Conservation (phyloP, 192 early-diverging fungal genomes). For the Cladochytrium replicatum region DNA sequence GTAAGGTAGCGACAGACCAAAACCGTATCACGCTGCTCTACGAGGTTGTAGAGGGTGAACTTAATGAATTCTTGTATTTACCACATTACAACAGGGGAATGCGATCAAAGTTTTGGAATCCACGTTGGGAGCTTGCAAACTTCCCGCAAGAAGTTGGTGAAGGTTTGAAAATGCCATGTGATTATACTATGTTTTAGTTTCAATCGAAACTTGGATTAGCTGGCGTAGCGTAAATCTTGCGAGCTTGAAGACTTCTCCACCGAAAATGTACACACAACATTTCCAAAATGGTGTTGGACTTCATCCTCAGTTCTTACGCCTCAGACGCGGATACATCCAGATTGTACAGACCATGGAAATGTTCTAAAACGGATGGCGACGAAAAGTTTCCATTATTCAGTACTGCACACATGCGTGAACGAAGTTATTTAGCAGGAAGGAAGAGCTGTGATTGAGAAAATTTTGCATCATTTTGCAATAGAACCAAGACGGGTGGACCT, state of each 20-base stretch:
- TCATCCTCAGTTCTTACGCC: too few species aligned
- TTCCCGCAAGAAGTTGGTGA: constrained; percentile 77
- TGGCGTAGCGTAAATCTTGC: constrained; percentile 80
- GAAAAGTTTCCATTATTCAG: constrained; percentile 19
- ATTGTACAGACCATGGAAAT: constrained; percentile 23
- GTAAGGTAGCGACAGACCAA: constrained; percentile 54
- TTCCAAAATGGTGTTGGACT: constrained; percentile 1
- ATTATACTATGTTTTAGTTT: too few species aligned
- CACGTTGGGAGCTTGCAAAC: constrained; percentile 88
- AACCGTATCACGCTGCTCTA: constrained; percentile 76
- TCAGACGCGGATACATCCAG: too few species aligned
- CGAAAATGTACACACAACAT: constrained; percentile 14
- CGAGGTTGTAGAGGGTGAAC: too few species aligned
- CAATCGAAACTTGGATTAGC: constrained; percentile 8
- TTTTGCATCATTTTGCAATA: constrained; percentile 41
- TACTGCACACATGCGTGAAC: constrained; percentile 6
- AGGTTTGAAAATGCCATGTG: too few species aligned
- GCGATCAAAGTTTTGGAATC: constrained; percentile 97
- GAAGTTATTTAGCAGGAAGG: constrained; percentile 12
- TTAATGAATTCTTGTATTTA: constrained; percentile 11
- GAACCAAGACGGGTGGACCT: constrained; percentile 26
- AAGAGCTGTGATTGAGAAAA: constrained; percentile 23
- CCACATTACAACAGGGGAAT: constrained; percentile 43
- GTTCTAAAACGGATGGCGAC: constrained; percentile 35
- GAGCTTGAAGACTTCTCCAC: constrained; percentile 87